Conservation (phyloP, 2,329 filamentous ascomycete species). For the Rhytidhysteron rufulum region DNA sequence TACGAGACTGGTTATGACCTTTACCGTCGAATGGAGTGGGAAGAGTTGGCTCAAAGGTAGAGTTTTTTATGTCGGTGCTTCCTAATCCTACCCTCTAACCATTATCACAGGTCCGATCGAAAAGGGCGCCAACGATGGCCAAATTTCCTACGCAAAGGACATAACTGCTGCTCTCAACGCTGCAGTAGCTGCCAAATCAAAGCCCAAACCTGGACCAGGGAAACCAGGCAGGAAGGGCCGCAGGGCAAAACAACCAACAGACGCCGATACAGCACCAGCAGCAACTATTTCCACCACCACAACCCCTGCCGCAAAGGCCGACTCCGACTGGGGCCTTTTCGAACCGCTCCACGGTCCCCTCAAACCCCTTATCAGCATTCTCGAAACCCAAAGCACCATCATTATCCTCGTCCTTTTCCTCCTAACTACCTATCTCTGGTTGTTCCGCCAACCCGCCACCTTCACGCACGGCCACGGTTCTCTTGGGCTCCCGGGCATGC, state of each 20-base stretch:
- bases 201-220: constrained; percentile 40
- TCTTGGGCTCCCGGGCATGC: constrained; percentile 37
- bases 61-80: constrained; percentile 13
- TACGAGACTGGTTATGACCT: constrained; percentile 83
- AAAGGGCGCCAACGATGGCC: constrained; percentile 89
- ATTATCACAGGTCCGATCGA: constrained; percentile 76
- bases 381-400: constrained; percentile 68
- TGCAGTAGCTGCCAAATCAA: constrained; percentile 63
- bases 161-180: constrained; percentile 70
- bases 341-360: constrained; percentile 71
- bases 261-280: constrained; percentile 42
- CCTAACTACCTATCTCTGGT: constrained; percentile 26
- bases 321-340: constrained; percentile 67
- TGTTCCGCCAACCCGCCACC: constrained; percentile 31
- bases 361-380: constrained; percentile 64
- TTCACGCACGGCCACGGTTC: constrained; percentile 29
- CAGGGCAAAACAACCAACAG: constrained; percentile 51
- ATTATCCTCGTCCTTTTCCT: constrained; percentile 69
- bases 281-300: constrained; percentile 21
- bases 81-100: too few species aligned
- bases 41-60: constrained; percentile 97
- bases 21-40: constrained; percentile 89
- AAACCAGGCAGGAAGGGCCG: constrained; percentile 48
- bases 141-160: constrained; percentile 76
- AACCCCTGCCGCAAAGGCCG: constrained; percentile 18